Evolutionary conservation across 371 early-diverging fungal species (phyloP).

Genomic region (Antonospora locustae): DNA sequence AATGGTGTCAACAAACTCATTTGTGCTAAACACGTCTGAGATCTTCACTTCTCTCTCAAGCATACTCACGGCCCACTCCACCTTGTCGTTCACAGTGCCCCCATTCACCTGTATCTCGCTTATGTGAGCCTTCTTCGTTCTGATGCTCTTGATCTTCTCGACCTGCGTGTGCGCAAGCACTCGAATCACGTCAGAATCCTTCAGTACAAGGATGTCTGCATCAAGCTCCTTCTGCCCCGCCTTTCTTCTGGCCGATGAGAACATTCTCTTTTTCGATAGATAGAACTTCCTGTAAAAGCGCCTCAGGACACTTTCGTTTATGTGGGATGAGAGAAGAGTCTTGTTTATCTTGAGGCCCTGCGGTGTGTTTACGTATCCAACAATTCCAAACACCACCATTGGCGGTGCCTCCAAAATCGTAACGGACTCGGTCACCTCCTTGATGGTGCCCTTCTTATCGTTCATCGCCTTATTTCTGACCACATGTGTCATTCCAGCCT

Average conservation of each 20-base stretch:
- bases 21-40: slow-evolving; percentile 74
- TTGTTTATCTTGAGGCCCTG: slow-evolving; percentile 84
- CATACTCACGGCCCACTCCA: slow-evolving; percentile 82
- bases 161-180: slow-evolving; percentile 94
- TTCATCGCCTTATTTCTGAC: slow-evolving; percentile 78
- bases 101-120: slow-evolving; percentile 99
- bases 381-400: slow-evolving; percentile 90
- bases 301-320: slow-evolving; percentile 85
- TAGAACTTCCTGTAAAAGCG: slow-evolving; percentile 99
- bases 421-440: slow-evolving; percentile 97
- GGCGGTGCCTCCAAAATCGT: slow-evolving; percentile 94
- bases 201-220: too few species aligned
- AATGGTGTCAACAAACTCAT: slow-evolving; percentile 95
- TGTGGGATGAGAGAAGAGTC: slow-evolving; percentile 95
- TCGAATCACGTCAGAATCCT: slow-evolving; percentile 90
- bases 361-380: slow-evolving; percentile 95
- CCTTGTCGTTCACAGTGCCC: slow-evolving; percentile 85
- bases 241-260: slow-evolving; percentile 64
- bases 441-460: slow-evolving; percentile 39
- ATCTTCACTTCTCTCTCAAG: slow-evolving; percentile 88
- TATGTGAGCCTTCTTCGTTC: slow-evolving; percentile 88
- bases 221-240: slow-evolving; percentile 80
- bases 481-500: slow-evolving; percentile 99
- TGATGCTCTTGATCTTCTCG: slow-evolving; percentile 73
- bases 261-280: slow-evolving; percentile 89